Percentiles rank a stretch among this genome's conserved stretches.
Conservation (phyloP, 2,329 filamentous ascomycete genomes). For the Penicillium sp. region DNA sequence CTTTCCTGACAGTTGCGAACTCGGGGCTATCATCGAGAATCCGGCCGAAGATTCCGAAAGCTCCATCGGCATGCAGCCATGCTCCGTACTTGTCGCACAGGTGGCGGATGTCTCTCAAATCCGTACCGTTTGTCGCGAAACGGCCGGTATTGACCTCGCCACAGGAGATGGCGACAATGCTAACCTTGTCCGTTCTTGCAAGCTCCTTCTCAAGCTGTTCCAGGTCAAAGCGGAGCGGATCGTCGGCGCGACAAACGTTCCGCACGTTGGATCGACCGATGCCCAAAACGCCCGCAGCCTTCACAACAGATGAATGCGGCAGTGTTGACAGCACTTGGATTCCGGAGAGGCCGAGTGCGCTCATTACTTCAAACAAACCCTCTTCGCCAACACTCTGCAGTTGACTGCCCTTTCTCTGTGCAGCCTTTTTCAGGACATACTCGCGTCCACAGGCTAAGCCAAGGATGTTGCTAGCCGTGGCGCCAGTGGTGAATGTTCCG, state of each 20-base stretch:
- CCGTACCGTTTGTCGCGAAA: slow-evolving; percentile 66
- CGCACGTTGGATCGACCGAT: slow-evolving; percentile 71
- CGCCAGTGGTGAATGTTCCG: slow-evolving; percentile 76
- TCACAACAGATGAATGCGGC: slow-evolving; percentile 80
- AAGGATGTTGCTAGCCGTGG: slow-evolving; percentile 66
- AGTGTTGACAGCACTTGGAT: slow-evolving; percentile 79
- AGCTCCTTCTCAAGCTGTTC: slow-evolving; percentile 64
- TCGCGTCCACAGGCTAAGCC: slow-evolving; percentile 74
- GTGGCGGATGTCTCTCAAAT: slow-evolving; percentile 64
- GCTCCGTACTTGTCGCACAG: slow-evolving; percentile 73
- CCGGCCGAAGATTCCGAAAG: slow-evolving; percentile 82
- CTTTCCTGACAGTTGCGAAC: slow-evolving; percentile 56
- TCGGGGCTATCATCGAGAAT: slow-evolving; percentile 60
- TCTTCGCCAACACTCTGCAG: slow-evolving; percentile 63
- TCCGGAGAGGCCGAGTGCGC: slow-evolving; percentile 62
- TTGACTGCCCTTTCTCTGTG: slow-evolving; percentile 33
- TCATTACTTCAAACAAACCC: slow-evolving; percentile 69
- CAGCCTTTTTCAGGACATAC: slow-evolving; percentile 46
- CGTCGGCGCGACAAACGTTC: slow-evolving; percentile 51
- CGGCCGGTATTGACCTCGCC: slow-evolving; percentile 89
- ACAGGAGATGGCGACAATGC: slow-evolving; percentile 77
- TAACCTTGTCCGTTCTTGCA: slow-evolving; percentile 56
- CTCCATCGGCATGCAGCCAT: slow-evolving; percentile 90
- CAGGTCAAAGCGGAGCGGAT: slow-evolving; percentile 72
- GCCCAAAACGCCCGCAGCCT: slow-evolving; percentile 81